phyloP scores from a whole-genome alignment of 345 rosid genomes.

The Carallia pectinifolia region DNA sequence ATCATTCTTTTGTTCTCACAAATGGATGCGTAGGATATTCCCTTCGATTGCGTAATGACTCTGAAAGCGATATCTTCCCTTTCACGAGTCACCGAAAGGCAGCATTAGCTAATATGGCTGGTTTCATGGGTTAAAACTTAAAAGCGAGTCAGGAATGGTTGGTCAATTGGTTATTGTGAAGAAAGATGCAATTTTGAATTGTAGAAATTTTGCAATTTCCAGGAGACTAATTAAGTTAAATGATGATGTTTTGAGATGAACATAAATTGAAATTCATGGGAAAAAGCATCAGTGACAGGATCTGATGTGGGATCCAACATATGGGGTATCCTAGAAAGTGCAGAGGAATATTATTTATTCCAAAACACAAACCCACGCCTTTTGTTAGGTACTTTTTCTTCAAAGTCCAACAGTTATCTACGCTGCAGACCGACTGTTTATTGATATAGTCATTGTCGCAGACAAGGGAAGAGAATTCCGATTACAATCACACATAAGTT shows the following conservation, averaged over 20 bases:
- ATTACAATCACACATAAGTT: background rate
- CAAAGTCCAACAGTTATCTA: background rate
- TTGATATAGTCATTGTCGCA: background rate
- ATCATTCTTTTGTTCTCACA: constrained; percentile 11
- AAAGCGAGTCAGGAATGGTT: no score
- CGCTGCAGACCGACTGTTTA: background rate
- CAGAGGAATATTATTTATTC: background rate
- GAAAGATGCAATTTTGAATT: no score
- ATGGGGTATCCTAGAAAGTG: background rate
- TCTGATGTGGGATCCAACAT: background rate
- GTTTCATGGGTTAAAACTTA: no score
- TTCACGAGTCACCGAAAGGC: background rate
- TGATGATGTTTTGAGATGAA: background rate
- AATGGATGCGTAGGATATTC: background rate
- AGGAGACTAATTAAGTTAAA: no score
- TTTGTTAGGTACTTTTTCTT: background rate
- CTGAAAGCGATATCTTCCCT: background rate
- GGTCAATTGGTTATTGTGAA: no score
- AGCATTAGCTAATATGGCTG: background rate
- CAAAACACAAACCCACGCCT: background rate
- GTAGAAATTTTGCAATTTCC: no score
- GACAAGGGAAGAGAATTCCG: no score
- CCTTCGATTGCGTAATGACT: constrained; percentile 9
- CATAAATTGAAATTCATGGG: background rate
- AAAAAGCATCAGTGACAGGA: background rate